Conservation (phyloP, 805 yeast species). For the Pichia rugopelliculosa region DNA sequence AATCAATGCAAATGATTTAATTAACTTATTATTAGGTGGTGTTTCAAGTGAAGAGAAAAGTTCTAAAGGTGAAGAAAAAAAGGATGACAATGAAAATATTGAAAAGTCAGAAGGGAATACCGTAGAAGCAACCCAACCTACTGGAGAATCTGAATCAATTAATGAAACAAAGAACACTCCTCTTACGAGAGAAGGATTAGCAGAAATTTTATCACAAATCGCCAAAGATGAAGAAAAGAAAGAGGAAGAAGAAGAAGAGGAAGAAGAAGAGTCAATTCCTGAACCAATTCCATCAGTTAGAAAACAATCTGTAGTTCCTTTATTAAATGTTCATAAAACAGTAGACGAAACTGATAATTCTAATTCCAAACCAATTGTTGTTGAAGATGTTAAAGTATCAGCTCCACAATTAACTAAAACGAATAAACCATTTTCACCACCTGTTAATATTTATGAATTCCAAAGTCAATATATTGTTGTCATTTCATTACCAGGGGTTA, state of each 20-base stretch:
- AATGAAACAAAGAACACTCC: conserved; percentile 2
- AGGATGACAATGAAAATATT: neutral
- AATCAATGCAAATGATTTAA: conserved; percentile 7
- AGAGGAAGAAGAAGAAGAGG: neutral
- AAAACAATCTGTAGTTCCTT: conserved; percentile 14
- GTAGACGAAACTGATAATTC: conserved; percentile 9
- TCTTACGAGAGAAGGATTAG: conserved; percentile 9
- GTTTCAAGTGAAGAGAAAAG: neutral
- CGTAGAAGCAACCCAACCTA: neutral
- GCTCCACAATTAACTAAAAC: conserved; percentile 12
- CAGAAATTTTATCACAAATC: conserved; percentile 6
- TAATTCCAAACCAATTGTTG: neutral
- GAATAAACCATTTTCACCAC: conserved; percentile 48
- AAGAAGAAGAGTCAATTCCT: neutral
- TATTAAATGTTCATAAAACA: conserved; percentile 16
- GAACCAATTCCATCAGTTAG: conserved; percentile 5
- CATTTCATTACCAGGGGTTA: conserved; percentile 53
- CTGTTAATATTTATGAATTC: conserved; percentile 49
- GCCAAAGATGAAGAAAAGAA: neutral
- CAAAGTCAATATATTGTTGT: conserved; percentile 39
- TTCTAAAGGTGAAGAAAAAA: neutral
- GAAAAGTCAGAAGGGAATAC: neutral
- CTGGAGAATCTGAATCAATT: neutral
- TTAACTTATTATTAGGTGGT: conserved; percentile 7
- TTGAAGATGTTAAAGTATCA: conserved; percentile 4